These are phyloP conservation scores for Talaromyces proteolyticus DNA, from an alignment of 495 filamentous ascomycete species.

Conservation along the genomic window DNA sequence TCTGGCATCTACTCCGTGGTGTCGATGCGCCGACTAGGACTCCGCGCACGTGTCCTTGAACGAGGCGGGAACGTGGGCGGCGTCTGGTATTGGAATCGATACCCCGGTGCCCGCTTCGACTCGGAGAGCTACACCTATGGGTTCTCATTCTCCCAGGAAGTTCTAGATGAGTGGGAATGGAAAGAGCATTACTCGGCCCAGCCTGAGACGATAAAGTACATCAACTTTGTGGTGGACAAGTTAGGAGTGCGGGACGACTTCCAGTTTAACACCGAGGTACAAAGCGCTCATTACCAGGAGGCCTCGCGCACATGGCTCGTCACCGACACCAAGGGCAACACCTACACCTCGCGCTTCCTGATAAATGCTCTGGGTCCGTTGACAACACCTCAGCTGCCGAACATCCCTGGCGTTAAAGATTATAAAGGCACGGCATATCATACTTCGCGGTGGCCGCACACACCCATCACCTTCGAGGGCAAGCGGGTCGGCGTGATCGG, in stretches of 20 bases:
- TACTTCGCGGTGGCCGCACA: slow-evolving; percentile 30
- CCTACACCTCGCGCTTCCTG: slow-evolving; percentile 9
- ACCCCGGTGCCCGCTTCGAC: slow-evolving; percentile 23
- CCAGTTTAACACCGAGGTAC: slow-evolving; percentile 20
- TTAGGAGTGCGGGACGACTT: slow-evolving; percentile 18
- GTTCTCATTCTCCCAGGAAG: slow-evolving; percentile 20
- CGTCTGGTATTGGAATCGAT: slow-evolving; percentile 40
- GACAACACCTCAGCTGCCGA: slow-evolving; percentile 25
- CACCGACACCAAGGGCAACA: neutral
- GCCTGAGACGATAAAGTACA: slow-evolving; percentile 20
- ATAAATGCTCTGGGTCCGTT: slow-evolving; percentile 5
- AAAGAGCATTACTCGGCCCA: slow-evolving; percentile 15
- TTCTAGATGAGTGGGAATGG: slow-evolving; percentile 20
- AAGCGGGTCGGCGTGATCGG: slow-evolving; percentile 47
- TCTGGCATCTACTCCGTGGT: slow-evolving; percentile 37
- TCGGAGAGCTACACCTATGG: slow-evolving; percentile 18
- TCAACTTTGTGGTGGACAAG: slow-evolving; percentile 18
- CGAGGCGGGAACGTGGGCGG: slow-evolving; percentile 42
- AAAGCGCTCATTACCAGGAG: neutral
- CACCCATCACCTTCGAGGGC: slow-evolving; percentile 27
- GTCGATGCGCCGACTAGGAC: no score
- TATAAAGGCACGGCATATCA: slow-evolving; percentile 29
- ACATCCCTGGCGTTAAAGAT: slow-evolving; percentile 16
- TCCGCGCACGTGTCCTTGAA: slow-evolving; percentile 39
- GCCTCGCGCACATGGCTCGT: neutral